Evolutionary conservation across 2,329 filamentous ascomycete genomes (phyloP), one percentile per base, ranked within the genome.

Genomic region (Colletotrichum tropicicola): DNA sequence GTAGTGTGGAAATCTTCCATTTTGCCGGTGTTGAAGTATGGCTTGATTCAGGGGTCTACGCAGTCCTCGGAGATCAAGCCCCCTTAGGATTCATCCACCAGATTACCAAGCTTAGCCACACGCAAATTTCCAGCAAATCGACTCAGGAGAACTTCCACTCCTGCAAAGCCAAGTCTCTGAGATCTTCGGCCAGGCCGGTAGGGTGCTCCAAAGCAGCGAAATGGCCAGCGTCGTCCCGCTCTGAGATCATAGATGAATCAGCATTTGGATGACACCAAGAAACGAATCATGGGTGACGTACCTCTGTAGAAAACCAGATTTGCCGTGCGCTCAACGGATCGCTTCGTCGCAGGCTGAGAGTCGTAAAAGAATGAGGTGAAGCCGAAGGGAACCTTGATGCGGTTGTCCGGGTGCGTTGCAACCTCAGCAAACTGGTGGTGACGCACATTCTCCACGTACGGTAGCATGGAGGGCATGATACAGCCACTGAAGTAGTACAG

Each of bases 401-500:
- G 35, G 17, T 69, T 65, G 21, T 68, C 68, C 9, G 60, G 49
- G 21, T 52, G 17, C 12, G 48, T 53, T 13, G 64, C 64, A 23
- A 62, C 59, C 5, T 65, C 43, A 5, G 61, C 47, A 30, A 69
- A 67, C 25, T 67, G 44, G 12, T 70, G 55, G 13, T 68, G 59
- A 10, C 64, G 49, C 1, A 62, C 58, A 28, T 65, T 66, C 43
- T 70, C 63, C 4, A 25, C 57, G 51, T 67, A 70, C 25, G 59
- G 61, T 3, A 68, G 49, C 19, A 56, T 61, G 7, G 70, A 70
- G 2, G 71, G 70, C 8, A 70, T 56, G 17, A 72, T 70, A 27
- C 69, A 67, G 5, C 68, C 56, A 0, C 69, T 72, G 17, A 74
- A 70, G 56, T 68, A 73, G 49, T 73, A 73, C 6, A 73, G 59